Evolutionary conservation across 2,329 filamentous ascomycete genomes (phyloP).

Genomic region (Claviceps digitariae): DNA sequence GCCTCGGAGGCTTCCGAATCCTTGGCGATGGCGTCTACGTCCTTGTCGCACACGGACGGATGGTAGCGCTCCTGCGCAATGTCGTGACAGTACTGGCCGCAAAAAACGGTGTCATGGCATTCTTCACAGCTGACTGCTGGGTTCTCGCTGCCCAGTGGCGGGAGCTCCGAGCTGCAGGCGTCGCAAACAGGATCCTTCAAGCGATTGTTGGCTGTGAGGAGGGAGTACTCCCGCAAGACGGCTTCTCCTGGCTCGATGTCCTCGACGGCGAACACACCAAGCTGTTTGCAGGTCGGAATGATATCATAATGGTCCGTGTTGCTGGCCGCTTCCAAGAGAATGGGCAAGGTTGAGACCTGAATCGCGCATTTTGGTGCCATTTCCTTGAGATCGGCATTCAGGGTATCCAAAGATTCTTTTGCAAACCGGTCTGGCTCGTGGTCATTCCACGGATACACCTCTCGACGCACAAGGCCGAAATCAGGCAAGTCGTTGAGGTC

Average conservation of each 20-base stretch:
- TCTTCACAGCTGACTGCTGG: constrained; percentile 41
- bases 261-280: constrained; percentile 79
- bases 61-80: constrained; percentile 48
- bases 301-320: constrained; percentile 33
- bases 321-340: constrained; percentile 46
- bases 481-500: constrained; percentile 49
- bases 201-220: constrained; percentile 80
- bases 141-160: constrained; percentile 37
- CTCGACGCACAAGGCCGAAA: constrained; percentile 53
- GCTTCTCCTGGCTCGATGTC: constrained; percentile 65
- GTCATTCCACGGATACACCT: constrained; percentile 57
- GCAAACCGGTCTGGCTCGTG: constrained; percentile 59
- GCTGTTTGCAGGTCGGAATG: constrained; percentile 53
- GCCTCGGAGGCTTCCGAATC: constrained; percentile 46
- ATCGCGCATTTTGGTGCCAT: constrained; percentile 77
- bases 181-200: constrained; percentile 81
- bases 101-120: constrained; percentile 55
- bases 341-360: constrained; percentile 59
- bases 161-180: constrained; percentile 66
- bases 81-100: constrained; percentile 44
- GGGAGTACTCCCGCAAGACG: constrained; percentile 69
- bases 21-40: constrained; percentile 51
- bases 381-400: constrained; percentile 56
- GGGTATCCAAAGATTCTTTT: constrained; percentile 49
- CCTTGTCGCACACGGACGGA: constrained; percentile 51